Evolutionary conservation across 108 stramenopile genomes (phyloP).

Genomic region (Hondaea fermentalgiana): DNA sequence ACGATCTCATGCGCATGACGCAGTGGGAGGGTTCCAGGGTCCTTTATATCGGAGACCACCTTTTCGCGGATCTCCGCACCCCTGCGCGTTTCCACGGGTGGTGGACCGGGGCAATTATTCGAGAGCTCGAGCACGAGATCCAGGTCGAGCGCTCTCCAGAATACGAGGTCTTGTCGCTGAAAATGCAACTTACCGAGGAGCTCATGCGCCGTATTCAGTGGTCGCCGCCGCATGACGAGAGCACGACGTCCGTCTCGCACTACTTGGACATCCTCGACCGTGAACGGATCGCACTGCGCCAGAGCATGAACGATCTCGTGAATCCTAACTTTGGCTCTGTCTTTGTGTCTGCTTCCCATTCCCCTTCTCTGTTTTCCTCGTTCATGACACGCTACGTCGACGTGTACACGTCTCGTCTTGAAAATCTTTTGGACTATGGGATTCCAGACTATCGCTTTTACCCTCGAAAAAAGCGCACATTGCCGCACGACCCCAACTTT

Average conservation of each 20-base stretch:
- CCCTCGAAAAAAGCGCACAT: background rate
- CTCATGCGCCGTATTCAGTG: constrained; percentile 27
- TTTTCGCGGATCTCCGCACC: constrained; percentile 78
- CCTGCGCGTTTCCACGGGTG: constrained; percentile 37
- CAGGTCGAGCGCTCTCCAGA: constrained; percentile 33
- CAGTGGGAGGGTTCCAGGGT: constrained; percentile 57
- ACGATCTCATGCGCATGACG: constrained; percentile 30
- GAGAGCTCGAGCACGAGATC: constrained; percentile 41
- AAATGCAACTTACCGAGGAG: constrained; percentile 18
- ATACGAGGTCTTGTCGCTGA: constrained; percentile 3
- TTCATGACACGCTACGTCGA: constrained; percentile 40
- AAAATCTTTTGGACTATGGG: constrained; percentile 31
- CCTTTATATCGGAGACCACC: constrained; percentile 85
- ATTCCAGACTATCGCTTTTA: constrained; percentile 33
- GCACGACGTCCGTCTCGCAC: background rate
- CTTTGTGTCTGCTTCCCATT: constrained; percentile 25
- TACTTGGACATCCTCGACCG: constrained; percentile 29
- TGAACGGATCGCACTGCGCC: constrained; percentile 9
- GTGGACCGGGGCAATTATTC: constrained; percentile 44
- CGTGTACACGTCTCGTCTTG: constrained; percentile 34
- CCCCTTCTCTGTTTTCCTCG: constrained; percentile 41
- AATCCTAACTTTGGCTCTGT: constrained; percentile 42
- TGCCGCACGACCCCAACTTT: background rate
- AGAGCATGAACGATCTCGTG: constrained; percentile 24
- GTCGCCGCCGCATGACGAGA: background rate